Conservation (phyloP, 148 eudicot species). For the Rhododendron williamsianum region DNA sequence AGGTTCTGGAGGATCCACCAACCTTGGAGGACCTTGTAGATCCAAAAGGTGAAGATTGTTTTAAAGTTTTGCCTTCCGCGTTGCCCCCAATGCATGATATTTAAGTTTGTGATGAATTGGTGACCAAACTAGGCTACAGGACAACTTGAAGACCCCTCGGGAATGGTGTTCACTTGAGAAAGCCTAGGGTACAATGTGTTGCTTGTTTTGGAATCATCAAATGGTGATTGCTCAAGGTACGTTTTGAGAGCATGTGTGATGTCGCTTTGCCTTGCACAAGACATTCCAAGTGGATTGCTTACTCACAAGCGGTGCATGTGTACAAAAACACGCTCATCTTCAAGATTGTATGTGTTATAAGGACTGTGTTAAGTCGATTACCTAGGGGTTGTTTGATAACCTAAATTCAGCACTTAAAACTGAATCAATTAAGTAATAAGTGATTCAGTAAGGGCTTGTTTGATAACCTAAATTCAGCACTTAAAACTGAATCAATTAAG, state of each 20-base stretch:
- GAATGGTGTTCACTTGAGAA: background rate
- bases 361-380: background rate
- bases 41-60: background rate
- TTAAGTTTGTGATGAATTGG: background rate
- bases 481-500: no score
- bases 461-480: no score
- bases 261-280: background rate
- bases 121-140: background rate
- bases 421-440: no score
- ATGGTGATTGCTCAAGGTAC: background rate
- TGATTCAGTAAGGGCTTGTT: no score
- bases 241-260: background rate
- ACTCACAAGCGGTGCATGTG: background rate
- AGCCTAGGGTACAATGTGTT: background rate
- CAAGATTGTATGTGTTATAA: background rate
- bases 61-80: background rate
- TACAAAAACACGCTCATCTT: background rate
- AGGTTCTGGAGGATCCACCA: background rate
- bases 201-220: background rate
- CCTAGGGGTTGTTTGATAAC: background rate
- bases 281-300: background rate
- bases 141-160: background rate
- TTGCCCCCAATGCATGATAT: background rate
- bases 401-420: no score
- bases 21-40: background rate